A percentile compares a stretch with the other conserved stretches of the same genome.
phyloP scores from a whole-genome alignment of 2,329 filamentous ascomycete species.

The Epichloe scottii region DNA sequence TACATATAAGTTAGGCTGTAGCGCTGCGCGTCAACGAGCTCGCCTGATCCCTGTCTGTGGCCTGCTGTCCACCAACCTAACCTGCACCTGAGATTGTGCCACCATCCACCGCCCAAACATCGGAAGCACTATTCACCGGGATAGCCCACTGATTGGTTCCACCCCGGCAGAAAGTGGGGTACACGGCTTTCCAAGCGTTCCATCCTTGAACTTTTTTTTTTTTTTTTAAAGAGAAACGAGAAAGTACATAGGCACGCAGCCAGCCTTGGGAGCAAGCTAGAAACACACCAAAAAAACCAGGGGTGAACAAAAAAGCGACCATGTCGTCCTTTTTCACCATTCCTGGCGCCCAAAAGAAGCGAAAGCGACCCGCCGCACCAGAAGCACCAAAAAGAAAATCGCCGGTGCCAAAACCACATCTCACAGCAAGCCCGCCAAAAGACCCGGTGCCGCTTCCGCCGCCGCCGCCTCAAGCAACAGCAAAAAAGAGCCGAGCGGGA shows the following conservation, averaged over 20 bases:
- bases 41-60: background rate
- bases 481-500: slow-evolving; percentile 39
- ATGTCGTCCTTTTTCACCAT: slow-evolving; percentile 97
- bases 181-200: slow-evolving; percentile 15
- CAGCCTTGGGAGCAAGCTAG: background rate
- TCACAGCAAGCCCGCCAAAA: slow-evolving; percentile 21
- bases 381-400: slow-evolving; percentile 48
- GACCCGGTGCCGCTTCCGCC: slow-evolving; percentile 15
- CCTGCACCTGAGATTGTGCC: slow-evolving; percentile 17
- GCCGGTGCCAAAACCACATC: slow-evolving; percentile 30
- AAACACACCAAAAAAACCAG: background rate
- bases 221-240: background rate
- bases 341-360: slow-evolving; percentile 77
- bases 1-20: slow-evolving; percentile 21
- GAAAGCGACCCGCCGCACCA: slow-evolving; percentile 55
- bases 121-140: slow-evolving; percentile 21
- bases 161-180: slow-evolving; percentile 2
- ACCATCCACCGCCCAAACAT: slow-evolving; percentile 17
- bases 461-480: slow-evolving; percentile 22
- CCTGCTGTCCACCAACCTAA: background rate
- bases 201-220: slow-evolving; percentile 28
- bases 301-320: slow-evolving; percentile 14
- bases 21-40: slow-evolving; percentile 24
- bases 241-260: background rate
- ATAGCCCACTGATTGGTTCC: slow-evolving; percentile 13